Evolutionary conservation across 768 basidiomycete species (phyloP).

Genomic region (Kwoniella bestiolae): DNA sequence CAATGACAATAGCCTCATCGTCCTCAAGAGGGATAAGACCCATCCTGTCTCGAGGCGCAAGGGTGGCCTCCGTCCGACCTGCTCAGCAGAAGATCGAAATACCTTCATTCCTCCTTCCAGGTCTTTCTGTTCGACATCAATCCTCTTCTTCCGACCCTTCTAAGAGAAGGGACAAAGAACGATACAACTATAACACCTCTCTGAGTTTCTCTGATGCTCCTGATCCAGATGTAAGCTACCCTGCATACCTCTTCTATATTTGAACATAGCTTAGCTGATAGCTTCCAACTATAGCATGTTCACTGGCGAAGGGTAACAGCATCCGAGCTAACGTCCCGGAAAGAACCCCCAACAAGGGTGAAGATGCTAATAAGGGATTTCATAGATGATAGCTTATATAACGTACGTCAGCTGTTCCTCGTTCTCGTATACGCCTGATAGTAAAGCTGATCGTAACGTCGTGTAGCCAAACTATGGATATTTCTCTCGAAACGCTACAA

Average conservation of each 20-base stretch:
- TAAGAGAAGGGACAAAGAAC: constrained; percentile 24
- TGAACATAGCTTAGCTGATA: too few species aligned
- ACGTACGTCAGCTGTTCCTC: constrained; percentile 58
- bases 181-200: constrained; percentile 56
- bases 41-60: background rate
- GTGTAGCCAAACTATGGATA: constrained; percentile 87
- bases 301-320: constrained; percentile 53
- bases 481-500: constrained; percentile 89
- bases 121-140: constrained; percentile 13
- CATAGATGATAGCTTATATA: constrained; percentile 95
- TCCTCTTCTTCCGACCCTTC: constrained; percentile 8
- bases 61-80: background rate
- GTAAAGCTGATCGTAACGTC: constrained; percentile 6
- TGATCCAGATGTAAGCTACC: constrained; percentile 55
- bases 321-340: constrained; percentile 38
- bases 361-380: constrained; percentile 96
- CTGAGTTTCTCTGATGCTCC: constrained; percentile 47
- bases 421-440: background rate
- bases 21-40: constrained; percentile 7
- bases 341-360: constrained; percentile 72
- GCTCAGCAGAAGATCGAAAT: background rate
- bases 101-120: constrained; percentile 12
- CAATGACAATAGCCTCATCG: constrained; percentile 18
- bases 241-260: too few species aligned
- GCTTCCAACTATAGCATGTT: constrained; percentile 31